Conservation (phyloP, 2,329 filamentous ascomycete genomes). For the Cladosporium velox region DNA sequence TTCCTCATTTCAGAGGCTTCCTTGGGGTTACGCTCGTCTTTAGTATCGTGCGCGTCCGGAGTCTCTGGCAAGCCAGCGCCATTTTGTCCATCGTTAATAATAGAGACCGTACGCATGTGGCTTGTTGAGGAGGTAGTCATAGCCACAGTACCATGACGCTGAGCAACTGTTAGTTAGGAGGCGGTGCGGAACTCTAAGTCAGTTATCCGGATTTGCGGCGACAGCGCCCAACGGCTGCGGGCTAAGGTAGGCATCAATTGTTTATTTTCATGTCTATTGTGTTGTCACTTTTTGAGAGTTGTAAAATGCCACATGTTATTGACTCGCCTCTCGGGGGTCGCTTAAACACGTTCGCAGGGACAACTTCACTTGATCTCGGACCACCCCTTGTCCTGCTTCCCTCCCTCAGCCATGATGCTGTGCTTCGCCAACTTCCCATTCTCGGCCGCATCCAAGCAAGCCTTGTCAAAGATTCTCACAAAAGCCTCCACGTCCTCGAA, state of each 20-base stretch:
- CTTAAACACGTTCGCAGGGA: too few species aligned
- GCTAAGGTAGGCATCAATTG: background rate
- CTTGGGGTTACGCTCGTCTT: background rate
- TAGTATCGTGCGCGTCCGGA: background rate
- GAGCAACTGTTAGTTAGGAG: background rate
- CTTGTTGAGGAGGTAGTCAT: background rate
- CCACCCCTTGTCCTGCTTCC: constrained; percentile 17
- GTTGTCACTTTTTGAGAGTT: background rate
- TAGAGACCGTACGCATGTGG: background rate
- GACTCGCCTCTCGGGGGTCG: too few species aligned
- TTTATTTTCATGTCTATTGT: background rate
- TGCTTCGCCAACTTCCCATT: constrained; percentile 1
- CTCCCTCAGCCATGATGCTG: constrained; percentile 14
- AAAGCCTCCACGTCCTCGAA: constrained; percentile 73
- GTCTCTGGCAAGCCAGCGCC: background rate
- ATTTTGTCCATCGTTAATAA: background rate
- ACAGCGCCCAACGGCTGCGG: background rate
- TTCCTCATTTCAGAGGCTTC: background rate
- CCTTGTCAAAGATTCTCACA: constrained; percentile 54
- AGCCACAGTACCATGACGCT: background rate
- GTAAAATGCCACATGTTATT: background rate
- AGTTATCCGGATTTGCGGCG: background rate
- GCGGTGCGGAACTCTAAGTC: background rate
- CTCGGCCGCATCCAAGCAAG: constrained; percentile 28
- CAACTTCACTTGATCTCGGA: constrained; percentile 20